These are phyloP conservation scores for Magnusiomyces sp. DNA, from an alignment of 1,139 yeast genomes.

Conservation along the genomic window DNA sequence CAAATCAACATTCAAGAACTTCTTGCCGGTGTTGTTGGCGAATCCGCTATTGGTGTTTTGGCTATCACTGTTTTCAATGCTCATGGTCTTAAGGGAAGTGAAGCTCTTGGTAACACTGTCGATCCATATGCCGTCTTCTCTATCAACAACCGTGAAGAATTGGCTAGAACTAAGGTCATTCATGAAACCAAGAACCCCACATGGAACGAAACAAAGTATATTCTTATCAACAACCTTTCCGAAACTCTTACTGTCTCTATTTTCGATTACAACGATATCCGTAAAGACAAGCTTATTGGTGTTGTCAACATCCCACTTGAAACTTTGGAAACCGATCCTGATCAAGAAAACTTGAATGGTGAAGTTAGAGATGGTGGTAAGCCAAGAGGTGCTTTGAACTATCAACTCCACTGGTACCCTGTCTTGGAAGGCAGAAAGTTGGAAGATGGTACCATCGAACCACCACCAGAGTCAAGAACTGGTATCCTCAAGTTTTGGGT, in stretches of 20 bases:
- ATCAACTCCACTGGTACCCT: conserved; percentile 70
- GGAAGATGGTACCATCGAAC: conserved; percentile 78
- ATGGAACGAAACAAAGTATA: conserved; percentile 72
- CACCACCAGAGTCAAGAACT: conserved; percentile 88
- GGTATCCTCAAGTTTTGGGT: conserved; percentile 74
- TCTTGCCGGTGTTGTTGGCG: conserved; percentile 72
- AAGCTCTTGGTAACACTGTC: conserved; percentile 62
- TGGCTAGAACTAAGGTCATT: conserved; percentile 61
- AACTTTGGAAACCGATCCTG: conserved; percentile 45
- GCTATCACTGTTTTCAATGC: conserved; percentile 63
- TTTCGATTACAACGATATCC: conserved; percentile 64
- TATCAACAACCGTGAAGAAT: conserved; percentile 38
- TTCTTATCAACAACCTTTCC: conserved; percentile 65
- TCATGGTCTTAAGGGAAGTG: conserved; percentile 57
- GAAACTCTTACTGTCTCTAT: conserved; percentile 70
- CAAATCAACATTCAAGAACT: conserved; percentile 88
- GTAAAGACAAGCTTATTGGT: conserved; percentile 80
- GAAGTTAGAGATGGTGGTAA: conserved; percentile 67
- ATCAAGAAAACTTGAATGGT: conserved; percentile 44
- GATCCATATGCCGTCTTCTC: conserved; percentile 78
- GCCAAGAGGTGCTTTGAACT: conserved; percentile 64
- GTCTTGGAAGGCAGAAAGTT: conserved; percentile 65
- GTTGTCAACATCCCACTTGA: conserved; percentile 69
- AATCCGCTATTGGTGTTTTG: conserved; percentile 80
- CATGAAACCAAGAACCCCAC: conserved; percentile 59